These are phyloP conservation scores for Pseudoneurospora amorphoporcata DNA, from an alignment of 495 filamentous ascomycete genomes.

Conservation along the genomic window DNA sequence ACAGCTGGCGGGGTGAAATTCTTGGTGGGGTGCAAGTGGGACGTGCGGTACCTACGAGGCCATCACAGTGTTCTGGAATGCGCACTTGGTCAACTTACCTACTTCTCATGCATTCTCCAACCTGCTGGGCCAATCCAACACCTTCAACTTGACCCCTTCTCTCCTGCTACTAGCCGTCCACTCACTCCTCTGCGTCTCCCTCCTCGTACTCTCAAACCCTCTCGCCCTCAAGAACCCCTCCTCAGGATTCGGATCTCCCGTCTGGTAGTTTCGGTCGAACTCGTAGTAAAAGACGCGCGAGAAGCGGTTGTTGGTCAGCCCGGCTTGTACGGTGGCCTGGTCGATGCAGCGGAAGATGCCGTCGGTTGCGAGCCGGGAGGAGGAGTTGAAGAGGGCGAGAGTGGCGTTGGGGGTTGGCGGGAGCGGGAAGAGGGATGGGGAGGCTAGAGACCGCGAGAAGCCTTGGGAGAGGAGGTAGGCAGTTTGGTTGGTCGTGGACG, in stretches of 20 bases:
- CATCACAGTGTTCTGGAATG: no score
- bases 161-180: constrained; percentile 20
- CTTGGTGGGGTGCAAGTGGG: not conserved
- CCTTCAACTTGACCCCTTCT: constrained; percentile 15
- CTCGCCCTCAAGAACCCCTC: constrained; percentile 18
- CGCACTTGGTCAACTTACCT: no score
- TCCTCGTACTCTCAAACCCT: constrained; percentile 19
- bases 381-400: constrained; percentile 33
- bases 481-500: constrained; percentile 22
- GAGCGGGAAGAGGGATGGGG: constrained; percentile 26
- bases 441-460: constrained; percentile 14
- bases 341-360: constrained; percentile 40
- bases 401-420: constrained; percentile 27
- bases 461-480: constrained; percentile 29
- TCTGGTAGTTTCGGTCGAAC: constrained; percentile 45
- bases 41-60: not conserved
- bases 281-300: constrained; percentile 35
- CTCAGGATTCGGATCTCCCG: constrained; percentile 30
- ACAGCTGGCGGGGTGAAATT: not conserved
- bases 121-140: constrained; percentile 25
- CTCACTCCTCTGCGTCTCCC: constrained; percentile 4
- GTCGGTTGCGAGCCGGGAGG: constrained; percentile 37
- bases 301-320: constrained; percentile 21
- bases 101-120: no score
- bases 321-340: constrained; percentile 36